These are phyloP conservation scores for Ceratobasidium sp. DNA, from an alignment of 1,284 basidiomycete species.

Conservation along the genomic window DNA sequence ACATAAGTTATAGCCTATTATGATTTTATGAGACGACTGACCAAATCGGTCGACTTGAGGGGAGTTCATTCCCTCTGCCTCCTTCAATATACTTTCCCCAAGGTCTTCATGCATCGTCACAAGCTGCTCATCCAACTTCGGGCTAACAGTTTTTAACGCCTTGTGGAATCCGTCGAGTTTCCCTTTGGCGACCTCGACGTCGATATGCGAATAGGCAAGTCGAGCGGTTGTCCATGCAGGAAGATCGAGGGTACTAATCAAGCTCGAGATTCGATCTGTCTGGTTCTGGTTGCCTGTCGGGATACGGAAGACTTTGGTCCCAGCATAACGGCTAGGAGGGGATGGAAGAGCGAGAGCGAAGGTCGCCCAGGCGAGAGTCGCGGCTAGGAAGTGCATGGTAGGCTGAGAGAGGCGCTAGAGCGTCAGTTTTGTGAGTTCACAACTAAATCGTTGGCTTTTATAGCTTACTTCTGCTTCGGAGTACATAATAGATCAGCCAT, in stretches of 20 bases:
- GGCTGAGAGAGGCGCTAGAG: no score
- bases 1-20: no score
- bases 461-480: no score
- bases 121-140: conserved; percentile 18
- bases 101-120: conserved; percentile 41
- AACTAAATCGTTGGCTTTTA: no score
- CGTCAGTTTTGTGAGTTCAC: no score
- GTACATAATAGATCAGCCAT: no score
- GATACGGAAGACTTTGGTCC: conserved; percentile 34
- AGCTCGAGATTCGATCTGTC: conserved; percentile 12
- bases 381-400: no score
- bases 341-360: not conserved
- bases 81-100: conserved; percentile 23
- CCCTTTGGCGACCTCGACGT: conserved; percentile 35
- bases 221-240: conserved; percentile 29
- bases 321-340: conserved; percentile 24
- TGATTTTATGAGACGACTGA: not conserved
- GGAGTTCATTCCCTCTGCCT: conserved; percentile 37
- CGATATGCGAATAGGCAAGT: conserved; percentile 27
- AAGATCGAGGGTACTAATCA: conserved; percentile 28
- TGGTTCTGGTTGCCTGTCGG: conserved; percentile 39
- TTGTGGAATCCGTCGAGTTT: conserved; percentile 19
- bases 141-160: not conserved
- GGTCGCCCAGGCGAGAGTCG: conserved; percentile 15
- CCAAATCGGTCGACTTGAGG: not conserved